These are phyloP conservation scores for Sorghum bicolor DNA, from an alignment of 176 grass and related monocot genomes.

Conservation along the genomic window Sorghum_bicolor_NCBIv3 NC_012872.2:51830001-51830500, in stretches of 20 bases:
- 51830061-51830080: neutral
- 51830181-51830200: neutral
- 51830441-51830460: neutral
- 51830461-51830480: neutral
- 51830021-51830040: neutral
- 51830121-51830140: neutral
- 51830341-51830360: neutral
- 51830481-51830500: neutral
- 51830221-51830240: neutral
- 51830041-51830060: neutral
- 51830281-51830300: neutral
- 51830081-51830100: conserved; percentile 6
- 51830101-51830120: neutral
- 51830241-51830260: neutral
- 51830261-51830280: neutral
- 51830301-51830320: neutral
- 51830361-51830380: neutral
- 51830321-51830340: neutral
- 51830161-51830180: neutral
- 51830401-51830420: neutral
- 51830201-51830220: neutral
- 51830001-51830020: neutral
- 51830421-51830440: neutral
- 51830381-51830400: neutral
- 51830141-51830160: neutral